phyloP scores from a whole-genome alignment of 2,329 filamentous ascomycete genomes.

The Ophiocordyceps camponoti-saundersi region DNA sequence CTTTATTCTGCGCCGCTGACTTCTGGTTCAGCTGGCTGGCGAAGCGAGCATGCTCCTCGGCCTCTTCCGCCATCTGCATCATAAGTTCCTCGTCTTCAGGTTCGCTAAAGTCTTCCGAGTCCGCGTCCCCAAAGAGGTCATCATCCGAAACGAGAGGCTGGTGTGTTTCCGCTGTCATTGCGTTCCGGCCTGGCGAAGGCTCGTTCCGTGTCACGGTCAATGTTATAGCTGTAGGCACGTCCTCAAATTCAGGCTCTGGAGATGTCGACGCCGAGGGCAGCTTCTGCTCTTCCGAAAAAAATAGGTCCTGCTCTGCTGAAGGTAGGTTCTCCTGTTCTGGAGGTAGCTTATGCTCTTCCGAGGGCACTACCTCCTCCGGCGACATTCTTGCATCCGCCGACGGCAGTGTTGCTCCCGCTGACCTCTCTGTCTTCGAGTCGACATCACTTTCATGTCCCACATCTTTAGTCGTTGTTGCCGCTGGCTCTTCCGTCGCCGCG shows the following conservation, averaged over 20 bases:
- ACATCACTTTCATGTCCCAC: background rate
- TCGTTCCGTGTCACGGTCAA: background rate
- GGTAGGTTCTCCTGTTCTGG: background rate
- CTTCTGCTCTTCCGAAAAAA: background rate
- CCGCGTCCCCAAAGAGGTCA: slow-evolving; percentile 35
- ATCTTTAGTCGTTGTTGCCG: background rate
- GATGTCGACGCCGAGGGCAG: slow-evolving; percentile 11
- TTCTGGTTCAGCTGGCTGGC: slow-evolving; percentile 73
- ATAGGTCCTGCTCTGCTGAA: background rate
- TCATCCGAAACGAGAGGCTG: slow-evolving; percentile 14
- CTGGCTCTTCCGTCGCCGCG: background rate
- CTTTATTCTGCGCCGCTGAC: slow-evolving; percentile 48
- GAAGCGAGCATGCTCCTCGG: slow-evolving; percentile 86
- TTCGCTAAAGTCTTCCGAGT: slow-evolving; percentile 63
- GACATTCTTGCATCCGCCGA: background rate
- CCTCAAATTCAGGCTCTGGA: slow-evolving; percentile 19
- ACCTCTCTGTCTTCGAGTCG: background rate
- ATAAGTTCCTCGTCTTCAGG: slow-evolving; percentile 86
- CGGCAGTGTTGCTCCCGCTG: background rate
- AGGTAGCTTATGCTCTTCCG: background rate
- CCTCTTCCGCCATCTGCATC: slow-evolving; percentile 71
- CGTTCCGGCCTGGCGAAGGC: background rate
- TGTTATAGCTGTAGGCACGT: slow-evolving; percentile 12
- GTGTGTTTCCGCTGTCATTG: background rate
- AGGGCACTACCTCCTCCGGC: background rate